Conservation (phyloP, 228 moss, liverwort and hornwort genomes). For the Sphagnum fallax region DNA sequence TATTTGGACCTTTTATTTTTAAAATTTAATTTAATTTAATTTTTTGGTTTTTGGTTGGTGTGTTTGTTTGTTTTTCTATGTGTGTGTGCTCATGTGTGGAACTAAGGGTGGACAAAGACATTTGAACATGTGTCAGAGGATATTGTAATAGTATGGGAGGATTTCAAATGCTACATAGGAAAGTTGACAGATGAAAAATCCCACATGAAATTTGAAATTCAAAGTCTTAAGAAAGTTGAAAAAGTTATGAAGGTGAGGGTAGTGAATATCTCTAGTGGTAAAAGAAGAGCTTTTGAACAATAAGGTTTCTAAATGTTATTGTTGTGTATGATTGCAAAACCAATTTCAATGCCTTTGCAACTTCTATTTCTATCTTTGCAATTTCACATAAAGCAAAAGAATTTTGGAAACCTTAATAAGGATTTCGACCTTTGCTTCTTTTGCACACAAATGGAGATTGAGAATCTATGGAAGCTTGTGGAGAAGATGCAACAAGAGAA, state of each 20-base stretch:
- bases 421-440: background rate
- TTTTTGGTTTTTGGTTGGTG: background rate
- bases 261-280: too few species aligned
- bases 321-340: background rate
- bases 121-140: conserved; percentile 13
- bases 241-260: conserved; percentile 45
- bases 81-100: background rate
- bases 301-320: background rate
- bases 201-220: conserved; percentile 71
- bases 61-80: background rate
- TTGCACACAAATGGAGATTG: conserved; percentile 38
- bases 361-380: background rate
- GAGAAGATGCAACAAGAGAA: conserved; percentile 58
- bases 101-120: too few species aligned
- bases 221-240: conserved; percentile 67
- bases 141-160: conserved; percentile 47
- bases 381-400: too few species aligned
- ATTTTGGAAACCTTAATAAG: too few species aligned
- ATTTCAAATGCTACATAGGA: conserved; percentile 54
- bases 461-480: conserved; percentile 40
- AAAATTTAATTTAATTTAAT: background rate
- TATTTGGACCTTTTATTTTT: background rate
- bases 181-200: conserved; percentile 68
- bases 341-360: background rate
- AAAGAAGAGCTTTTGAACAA: too few species aligned